Percentiles rank a stretch among this genome's conserved stretches.
phyloP scores from a whole-genome alignment of 345 rosid species.

The Lepidium aucheri region DNA sequence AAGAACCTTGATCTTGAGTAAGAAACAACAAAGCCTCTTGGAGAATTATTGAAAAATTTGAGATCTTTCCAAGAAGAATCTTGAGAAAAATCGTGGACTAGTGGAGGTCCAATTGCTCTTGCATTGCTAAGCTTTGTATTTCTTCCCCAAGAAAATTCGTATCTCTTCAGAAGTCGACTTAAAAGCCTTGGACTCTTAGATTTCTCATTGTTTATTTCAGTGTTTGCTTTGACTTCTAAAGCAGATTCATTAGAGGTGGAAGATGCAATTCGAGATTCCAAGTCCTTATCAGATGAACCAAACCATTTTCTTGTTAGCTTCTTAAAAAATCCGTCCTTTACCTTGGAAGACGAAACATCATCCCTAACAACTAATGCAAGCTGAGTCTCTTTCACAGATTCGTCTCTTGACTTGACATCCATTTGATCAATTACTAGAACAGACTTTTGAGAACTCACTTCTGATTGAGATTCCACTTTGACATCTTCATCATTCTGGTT shows the following conservation, averaged over 20 bases:
- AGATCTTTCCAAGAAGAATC: constrained; percentile 52
- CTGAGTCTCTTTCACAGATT: constrained; percentile 1
- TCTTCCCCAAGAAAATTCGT: constrained; percentile 27
- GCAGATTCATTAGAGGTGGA: constrained; percentile 20
- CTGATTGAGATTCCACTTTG: constrained; percentile 10
- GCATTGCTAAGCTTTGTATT: constrained; percentile 18
- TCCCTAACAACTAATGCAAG: constrained; percentile 7
- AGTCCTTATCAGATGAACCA: constrained; percentile 26
- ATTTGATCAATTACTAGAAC: constrained; percentile 10
- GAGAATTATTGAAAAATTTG: constrained; percentile 48
- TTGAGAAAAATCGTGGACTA: constrained; percentile 26
- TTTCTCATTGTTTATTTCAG: constrained; percentile 13
- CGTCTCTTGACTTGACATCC: not conserved
- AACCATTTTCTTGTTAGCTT: constrained; percentile 39
- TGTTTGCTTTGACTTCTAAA: constrained; percentile 17
- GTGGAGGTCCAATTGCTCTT: constrained; percentile 20
- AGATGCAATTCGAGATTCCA: not conserved
- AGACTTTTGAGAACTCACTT: constrained; percentile 15
- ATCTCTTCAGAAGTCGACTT: constrained; percentile 28
- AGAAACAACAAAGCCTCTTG: constrained; percentile 44
- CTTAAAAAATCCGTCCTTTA: constrained; percentile 25
- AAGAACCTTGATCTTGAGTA: constrained; percentile 64
- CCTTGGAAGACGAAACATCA: constrained; percentile 6
- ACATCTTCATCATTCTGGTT: constrained; percentile 14
- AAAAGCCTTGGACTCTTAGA: constrained; percentile 28